Evolutionary conservation across 352 stramenopile species (phyloP).

Genomic region (Blastocystis sp.): DNA sequence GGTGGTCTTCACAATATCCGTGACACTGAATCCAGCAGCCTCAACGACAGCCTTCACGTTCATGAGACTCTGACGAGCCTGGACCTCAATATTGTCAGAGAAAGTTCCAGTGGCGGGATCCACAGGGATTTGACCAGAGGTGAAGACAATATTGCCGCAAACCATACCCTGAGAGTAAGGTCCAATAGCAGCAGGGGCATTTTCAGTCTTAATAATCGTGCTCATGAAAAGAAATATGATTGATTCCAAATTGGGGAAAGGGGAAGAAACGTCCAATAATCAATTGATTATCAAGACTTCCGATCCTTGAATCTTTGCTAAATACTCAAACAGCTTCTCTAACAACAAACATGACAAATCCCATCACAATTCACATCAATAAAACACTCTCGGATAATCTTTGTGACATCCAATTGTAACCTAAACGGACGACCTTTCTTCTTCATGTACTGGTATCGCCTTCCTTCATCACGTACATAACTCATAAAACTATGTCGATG

Average conservation of each 20-base stretch:
- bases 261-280: background rate
- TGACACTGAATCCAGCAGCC: slow-evolving; percentile 46
- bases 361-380: background rate
- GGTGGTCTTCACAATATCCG: slow-evolving; percentile 61
- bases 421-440: background rate
- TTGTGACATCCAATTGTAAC: background rate
- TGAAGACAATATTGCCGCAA: slow-evolving; percentile 51
- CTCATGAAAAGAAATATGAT: slow-evolving; percentile 59
- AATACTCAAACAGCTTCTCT: background rate
- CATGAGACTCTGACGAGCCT: slow-evolving; percentile 60
- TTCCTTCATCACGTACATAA: slow-evolving; percentile 38
- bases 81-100: slow-evolving; percentile 59
- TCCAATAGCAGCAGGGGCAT: slow-evolving; percentile 61
- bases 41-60: slow-evolving; percentile 63
- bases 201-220: slow-evolving; percentile 56
- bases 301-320: background rate
- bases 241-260: slow-evolving; percentile 31
- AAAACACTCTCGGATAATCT: slow-evolving; percentile 42
- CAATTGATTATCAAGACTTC: background rate
- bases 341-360: slow-evolving; percentile 2
- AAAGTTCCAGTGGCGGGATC: slow-evolving; percentile 58
- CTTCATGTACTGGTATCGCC: slow-evolving; percentile 15
- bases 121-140: slow-evolving; percentile 58
- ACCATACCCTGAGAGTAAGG: slow-evolving; percentile 59
- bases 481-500: slow-evolving; percentile 48